These are phyloP conservation scores for Chrysanthemum seticuspe DNA, from an alignment of 129 eudicot genomes.

Conservation along the genomic window DNA sequence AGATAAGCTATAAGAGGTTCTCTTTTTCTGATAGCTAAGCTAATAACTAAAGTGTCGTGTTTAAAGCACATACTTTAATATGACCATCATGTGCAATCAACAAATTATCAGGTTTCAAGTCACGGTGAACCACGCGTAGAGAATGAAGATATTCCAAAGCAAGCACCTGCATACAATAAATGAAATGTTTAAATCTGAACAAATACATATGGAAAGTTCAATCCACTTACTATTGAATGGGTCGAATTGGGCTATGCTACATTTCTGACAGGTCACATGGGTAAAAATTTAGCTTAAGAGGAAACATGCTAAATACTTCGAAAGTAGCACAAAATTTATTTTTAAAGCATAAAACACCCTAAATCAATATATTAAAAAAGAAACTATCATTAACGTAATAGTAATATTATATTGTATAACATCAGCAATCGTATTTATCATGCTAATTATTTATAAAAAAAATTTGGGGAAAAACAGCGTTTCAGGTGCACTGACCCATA, in stretches of 20 bases:
- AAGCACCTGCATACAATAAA: slow-evolving; percentile 64
- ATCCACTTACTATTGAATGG: background rate
- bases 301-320: background rate
- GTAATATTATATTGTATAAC: background rate
- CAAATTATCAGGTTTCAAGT: slow-evolving; percentile 92
- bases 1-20: background rate
- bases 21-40: background rate
- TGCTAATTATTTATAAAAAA: background rate
- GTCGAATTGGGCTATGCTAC: background rate
- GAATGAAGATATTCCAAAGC: slow-evolving; percentile 98
- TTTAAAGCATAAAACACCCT: background rate
- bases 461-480: background rate
- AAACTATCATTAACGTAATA: background rate
- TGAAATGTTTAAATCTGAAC: slow-evolving; percentile 7
- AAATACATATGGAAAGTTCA: background rate
- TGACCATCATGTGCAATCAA: slow-evolving; percentile 99
- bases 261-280: background rate
- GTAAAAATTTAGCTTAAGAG: background rate
- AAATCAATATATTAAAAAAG: background rate
- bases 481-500: background rate
- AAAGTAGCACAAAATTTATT: background rate
- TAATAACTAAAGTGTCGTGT: background rate
- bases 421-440: background rate
- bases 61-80: slow-evolving; percentile 64
- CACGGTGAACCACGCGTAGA: slow-evolving; percentile 92